phyloP scores from a whole-genome alignment of 768 basidiomycete species.

The Lentinula boryana region DNA sequence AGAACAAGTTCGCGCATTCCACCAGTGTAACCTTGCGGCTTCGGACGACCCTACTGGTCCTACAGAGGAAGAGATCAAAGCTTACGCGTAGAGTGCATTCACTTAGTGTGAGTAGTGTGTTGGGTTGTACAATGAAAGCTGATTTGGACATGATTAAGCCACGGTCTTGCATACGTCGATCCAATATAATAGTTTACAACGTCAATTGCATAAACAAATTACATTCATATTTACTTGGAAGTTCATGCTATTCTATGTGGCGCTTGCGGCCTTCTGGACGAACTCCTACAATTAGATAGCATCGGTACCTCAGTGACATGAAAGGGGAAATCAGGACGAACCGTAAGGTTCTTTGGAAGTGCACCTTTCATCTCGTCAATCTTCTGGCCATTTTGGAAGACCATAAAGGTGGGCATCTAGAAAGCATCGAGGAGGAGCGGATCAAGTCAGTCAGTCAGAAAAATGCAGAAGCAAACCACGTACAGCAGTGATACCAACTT shows the following conservation, averaged over 20 bases:
- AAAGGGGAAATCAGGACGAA: background rate
- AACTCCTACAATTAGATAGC: background rate
- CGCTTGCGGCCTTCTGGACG: too few relatives aligned
- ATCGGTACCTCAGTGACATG: background rate
- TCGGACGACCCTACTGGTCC: constrained; percentile 70
- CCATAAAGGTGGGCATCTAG: constrained; percentile 8
- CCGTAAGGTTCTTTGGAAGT: constrained; percentile 1
- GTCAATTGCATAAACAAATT: too few relatives aligned
- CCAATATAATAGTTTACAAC: too few relatives aligned
- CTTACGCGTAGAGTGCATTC: constrained; percentile 37
- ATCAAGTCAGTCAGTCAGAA: background rate
- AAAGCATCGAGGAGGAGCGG: background rate
- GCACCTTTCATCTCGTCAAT: background rate
- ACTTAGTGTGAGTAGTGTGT: too few relatives aligned
- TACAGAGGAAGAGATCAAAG: constrained; percentile 55
- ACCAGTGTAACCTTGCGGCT: constrained; percentile 86
- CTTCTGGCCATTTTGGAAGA: constrained; percentile 6
- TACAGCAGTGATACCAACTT: constrained; percentile 60
- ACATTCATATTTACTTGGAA: too few relatives aligned
- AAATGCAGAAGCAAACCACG: constrained; percentile 17
- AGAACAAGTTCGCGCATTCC: constrained; percentile 69
- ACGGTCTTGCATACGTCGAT: too few relatives aligned
- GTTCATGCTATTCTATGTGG: too few relatives aligned
- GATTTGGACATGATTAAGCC: too few relatives aligned
- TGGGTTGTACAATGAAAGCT: too few relatives aligned